Evolutionary conservation across 1,284 basidiomycete species (phyloP).

Genomic region (Ustilago trichophora): DNA sequence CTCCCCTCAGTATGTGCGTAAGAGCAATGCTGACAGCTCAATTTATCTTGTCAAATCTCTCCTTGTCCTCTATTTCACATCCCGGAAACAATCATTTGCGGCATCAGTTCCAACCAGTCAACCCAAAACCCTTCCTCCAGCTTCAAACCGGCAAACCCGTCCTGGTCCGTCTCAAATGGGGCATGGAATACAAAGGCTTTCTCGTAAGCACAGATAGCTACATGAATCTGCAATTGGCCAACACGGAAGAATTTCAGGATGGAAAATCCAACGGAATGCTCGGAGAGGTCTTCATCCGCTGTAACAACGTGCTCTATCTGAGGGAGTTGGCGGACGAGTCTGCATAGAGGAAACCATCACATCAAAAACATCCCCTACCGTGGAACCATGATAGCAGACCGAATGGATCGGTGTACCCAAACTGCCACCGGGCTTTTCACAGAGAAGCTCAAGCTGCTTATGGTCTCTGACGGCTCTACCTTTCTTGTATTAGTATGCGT

Average conservation of each 20-base stretch:
- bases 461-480: too few species aligned
- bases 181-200: conserved; percentile 98
- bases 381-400: too few species aligned
- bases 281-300: conserved; percentile 97
- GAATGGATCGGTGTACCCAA: too few species aligned
- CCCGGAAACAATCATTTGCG: too few species aligned
- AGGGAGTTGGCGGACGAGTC: conserved; percentile 57
- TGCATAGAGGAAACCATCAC: background rate
- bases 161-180: conserved; percentile 96
- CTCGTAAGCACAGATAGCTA: conserved; percentile 98
- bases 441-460: too few species aligned
- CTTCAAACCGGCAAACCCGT: conserved; percentile 97
- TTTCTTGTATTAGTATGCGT: conserved; percentile 18
- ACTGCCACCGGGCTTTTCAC: too few species aligned
- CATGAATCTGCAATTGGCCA: conserved; percentile 99
- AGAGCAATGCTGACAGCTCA: too few species aligned
- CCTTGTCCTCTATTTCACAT: too few species aligned
- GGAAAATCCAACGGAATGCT: conserved; percentile 93
- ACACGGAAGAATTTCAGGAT: conserved; percentile 97
- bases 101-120: conserved; percentile 83
- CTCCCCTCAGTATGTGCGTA: too few species aligned
- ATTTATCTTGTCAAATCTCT: background rate
- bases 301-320: conserved; percentile 65
- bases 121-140: conserved; percentile 98
- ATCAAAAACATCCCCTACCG: too few species aligned